Base-by-base conservation (phyloP, 257 asterid species). In the Oldenlandia corymbosa region DNA sequence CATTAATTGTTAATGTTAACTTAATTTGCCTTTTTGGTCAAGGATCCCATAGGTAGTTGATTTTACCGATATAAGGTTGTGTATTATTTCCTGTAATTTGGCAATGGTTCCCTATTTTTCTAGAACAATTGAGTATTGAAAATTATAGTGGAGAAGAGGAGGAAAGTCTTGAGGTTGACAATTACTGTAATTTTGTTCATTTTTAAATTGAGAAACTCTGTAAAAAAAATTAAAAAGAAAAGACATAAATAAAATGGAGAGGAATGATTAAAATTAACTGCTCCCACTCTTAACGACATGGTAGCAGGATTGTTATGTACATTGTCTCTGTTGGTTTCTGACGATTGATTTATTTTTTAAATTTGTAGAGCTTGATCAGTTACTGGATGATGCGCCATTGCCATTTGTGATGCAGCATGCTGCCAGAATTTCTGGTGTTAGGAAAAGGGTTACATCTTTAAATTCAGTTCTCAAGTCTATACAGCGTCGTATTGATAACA, bases 341-440 rank as follows among this genome's bases (percentile, higher is more conserved):
- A n/a, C n/a, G n/a, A n/a, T n/a, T n/a, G n/a, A n/a, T n/a, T n/a
- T n/a, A n/a, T n/a, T 13, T 41, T 43, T 27, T 47, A 37, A 42
- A 51, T 4, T 52, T 64, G 39, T 86, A 93, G 99, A 93, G 78
- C 99, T 93, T 71, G 97, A 93, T 78, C 86, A 78, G 64, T 77
- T 93, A 77, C 78, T 93, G 65, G 97, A 93, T 67, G 96, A 87
- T 77, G 99, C 97, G 49, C 99, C 97, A 12, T 79, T 89, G 27
- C 94, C 97, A 47, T 93, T 93, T 78, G 83, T 93, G 46, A 87
- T 93, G 97, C 99, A 93, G 80, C 96, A 90, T 18, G 94, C 96
- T 11, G 83, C 88, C 24, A 90, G 91, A 85, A 87, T 93, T 69
- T 89, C 94, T 68, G 82, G 83, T 59, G 97, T 87, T 49, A 81